Conservation (phyloP, 2,329 filamentous ascomycete species). For the Penicillium sp. region DNA sequence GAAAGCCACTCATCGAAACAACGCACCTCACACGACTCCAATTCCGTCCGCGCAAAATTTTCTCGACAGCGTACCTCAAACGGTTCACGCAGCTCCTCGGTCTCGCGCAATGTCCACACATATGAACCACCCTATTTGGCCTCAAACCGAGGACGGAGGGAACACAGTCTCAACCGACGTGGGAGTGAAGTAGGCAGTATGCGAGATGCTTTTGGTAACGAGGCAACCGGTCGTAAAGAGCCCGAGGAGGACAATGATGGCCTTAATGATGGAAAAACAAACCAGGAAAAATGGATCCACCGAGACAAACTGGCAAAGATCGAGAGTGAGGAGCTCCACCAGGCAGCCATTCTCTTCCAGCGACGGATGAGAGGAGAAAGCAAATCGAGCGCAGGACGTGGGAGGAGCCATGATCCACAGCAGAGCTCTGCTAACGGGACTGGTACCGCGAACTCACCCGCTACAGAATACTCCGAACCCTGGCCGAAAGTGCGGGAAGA, state of each 20-base stretch:
- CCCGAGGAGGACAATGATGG: conserved; percentile 21
- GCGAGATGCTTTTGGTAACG: conserved; percentile 33
- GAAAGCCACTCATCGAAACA: conserved; percentile 30
- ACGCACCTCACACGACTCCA: conserved; percentile 42
- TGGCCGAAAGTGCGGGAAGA: conserved; percentile 39
- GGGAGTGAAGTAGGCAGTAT: conserved; percentile 43
- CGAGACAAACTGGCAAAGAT: conserved; percentile 52
- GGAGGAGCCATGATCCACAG: conserved; percentile 40
- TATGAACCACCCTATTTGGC: conserved; percentile 32
- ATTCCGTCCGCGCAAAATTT: conserved; percentile 28
- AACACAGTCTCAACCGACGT: conserved; percentile 36
- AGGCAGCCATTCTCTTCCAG: conserved; percentile 47
- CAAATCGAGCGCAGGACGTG: conserved; percentile 38
- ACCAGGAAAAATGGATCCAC: conserved; percentile 52
- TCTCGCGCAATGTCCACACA: conserved; percentile 33
- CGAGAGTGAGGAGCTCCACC: conserved; percentile 52
- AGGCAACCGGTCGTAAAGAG: conserved; percentile 20
- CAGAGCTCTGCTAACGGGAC: conserved; percentile 32
- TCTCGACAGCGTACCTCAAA: conserved; percentile 35
- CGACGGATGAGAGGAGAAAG: conserved; percentile 39
- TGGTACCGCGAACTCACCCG: conserved; percentile 24
- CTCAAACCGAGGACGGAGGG: conserved; percentile 35
- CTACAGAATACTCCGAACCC: conserved; percentile 35
- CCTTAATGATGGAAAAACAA: conserved; percentile 22
- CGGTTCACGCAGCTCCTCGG: conserved; percentile 42